These are phyloP conservation scores for Pythium phragmiticola DNA, from an alignment of 352 stramenopile species.

Conservation along the genomic window DNA sequence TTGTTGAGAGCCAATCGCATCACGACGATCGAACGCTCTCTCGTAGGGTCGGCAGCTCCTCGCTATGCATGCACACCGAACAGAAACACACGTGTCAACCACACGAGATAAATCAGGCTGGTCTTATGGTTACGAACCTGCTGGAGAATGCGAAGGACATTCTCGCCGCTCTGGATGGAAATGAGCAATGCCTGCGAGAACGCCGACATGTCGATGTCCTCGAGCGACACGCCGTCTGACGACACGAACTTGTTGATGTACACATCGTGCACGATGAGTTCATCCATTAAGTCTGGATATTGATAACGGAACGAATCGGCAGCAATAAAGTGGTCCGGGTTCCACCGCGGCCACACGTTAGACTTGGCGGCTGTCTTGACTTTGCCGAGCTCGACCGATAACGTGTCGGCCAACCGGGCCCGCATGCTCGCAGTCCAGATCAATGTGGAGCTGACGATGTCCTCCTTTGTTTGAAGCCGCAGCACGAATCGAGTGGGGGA, in stretches of 20 bases:
- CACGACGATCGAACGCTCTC: slow-evolving; percentile 54
- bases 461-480: slow-evolving; percentile 53
- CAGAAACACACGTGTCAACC: not conserved
- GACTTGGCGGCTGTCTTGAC: slow-evolving; percentile 55
- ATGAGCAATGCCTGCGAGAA: slow-evolving; percentile 79
- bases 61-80: slow-evolving; percentile 26
- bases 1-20: slow-evolving; percentile 80
- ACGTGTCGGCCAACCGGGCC: slow-evolving; percentile 47
- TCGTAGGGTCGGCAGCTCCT: slow-evolving; percentile 52
- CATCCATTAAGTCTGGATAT: slow-evolving; percentile 70
- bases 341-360: slow-evolving; percentile 70
- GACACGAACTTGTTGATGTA: slow-evolving; percentile 83
- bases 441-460: slow-evolving; percentile 62
- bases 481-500: slow-evolving; percentile 66
- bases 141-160: slow-evolving; percentile 74
- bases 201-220: slow-evolving; percentile 72
- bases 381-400: slow-evolving; percentile 58
- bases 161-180: slow-evolving; percentile 81
- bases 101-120: not conserved
- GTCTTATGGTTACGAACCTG: slow-evolving; percentile 31
- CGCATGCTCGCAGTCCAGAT: slow-evolving; percentile 80
- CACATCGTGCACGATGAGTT: slow-evolving; percentile 77
- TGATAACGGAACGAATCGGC: slow-evolving; percentile 85
- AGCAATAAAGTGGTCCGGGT: slow-evolving; percentile 83
- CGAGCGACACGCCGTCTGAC: slow-evolving; percentile 49